Conservation (phyloP, 306 rosid genomes). For the Cucumis sativus region Cucumber_9930_V3 NC_026655.2:2771001-2771500, state of each 20-base stretch:
- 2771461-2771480: not conserved
- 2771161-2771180: slow-evolving; percentile 91
- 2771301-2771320: not conserved
- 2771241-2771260: slow-evolving; percentile 72
- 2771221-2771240: slow-evolving; percentile 69
- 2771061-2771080: too few relatives aligned
- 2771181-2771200: slow-evolving; percentile 62
- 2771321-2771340: not conserved
- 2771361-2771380: not conserved
- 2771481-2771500: not conserved
- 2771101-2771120: not conserved
- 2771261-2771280: slow-evolving; percentile 46
- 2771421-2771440: not conserved
- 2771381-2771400: not conserved
- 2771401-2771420: not conserved
- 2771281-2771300: not conserved
- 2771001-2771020: too few relatives aligned
- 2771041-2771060: too few relatives aligned
- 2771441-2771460: not conserved
- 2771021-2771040: too few relatives aligned
- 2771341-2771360: not conserved
- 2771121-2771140: not conserved
- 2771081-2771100: too few relatives aligned
- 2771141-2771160: slow-evolving; percentile 14
- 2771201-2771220: slow-evolving; percentile 49